Evolutionary conservation across 176 grass and related monocot species (phyloP), one percentile per base, ranked within the genome.

Genomic region (Guadua angustifolia): DNA sequence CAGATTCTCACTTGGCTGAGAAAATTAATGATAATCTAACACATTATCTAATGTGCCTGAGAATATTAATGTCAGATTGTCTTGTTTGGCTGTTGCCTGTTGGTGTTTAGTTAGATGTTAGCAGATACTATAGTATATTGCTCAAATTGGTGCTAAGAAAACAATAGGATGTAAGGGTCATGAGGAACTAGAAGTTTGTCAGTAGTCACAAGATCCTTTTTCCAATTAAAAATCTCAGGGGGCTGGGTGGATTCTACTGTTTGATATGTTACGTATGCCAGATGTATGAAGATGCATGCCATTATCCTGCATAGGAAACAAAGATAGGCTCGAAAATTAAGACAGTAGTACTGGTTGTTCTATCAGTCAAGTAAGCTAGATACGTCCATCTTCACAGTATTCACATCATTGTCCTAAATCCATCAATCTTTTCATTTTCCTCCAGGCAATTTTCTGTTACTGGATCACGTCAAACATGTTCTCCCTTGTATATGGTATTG

Each of bases 401-500:
- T 82, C 79, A 64, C 26, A 33, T 53, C 43, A 33, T 81, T 82
- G 36, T 64, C n/a, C 71, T 67, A 61, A 88, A n/a, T 57, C 68
- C 18, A 52, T 72, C 40, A 84, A 84, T 35, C 70, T 86, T 63
- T 43, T 8, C 62, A 26, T 26, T 14, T 35, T 21, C 11, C 62
- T 82, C 38, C 83, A 99, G 96, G 96, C 75, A 85, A 86, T 99
- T 83, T 95, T 99, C 72, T 95, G 83, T 84, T 95, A 99, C 73
- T 99, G 93, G 96, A 74, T 93, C 57, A 94, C 96, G 25, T 99
- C 96, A 87, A 99, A 94, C 72, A 51, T 99, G 70, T 95, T 94
- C 89, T 87, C 89, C 9, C 83, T 49, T 17, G 56, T 59, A 39
- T 94, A 90, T 67, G 96, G 96, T 75, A 60, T 85, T 79, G 91